These are phyloP conservation scores for Nitzschia sp. DNA, from an alignment of 108 stramenopile species.

Conservation along the genomic window DNA sequence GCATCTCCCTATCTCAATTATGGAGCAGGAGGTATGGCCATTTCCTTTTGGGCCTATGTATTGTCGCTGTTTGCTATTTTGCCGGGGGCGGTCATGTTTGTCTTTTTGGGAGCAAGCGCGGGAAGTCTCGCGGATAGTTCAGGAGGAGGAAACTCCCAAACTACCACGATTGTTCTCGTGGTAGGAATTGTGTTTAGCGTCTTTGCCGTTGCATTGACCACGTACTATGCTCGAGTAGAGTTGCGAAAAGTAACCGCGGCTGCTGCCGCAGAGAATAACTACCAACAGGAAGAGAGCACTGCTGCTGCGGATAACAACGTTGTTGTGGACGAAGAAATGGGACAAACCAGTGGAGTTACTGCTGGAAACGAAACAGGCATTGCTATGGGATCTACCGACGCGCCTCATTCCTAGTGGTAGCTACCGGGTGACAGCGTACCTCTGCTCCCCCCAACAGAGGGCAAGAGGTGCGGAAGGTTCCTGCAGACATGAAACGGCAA, in stretches of 20 bases:
- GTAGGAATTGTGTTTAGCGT: slow-evolving; percentile 63
- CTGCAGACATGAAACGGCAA: too few species aligned
- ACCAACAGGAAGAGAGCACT: neutral
- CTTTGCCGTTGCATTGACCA: slow-evolving; percentile 57
- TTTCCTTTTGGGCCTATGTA: slow-evolving; percentile 47
- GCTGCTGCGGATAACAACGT: too few species aligned
- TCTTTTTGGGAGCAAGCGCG: slow-evolving; percentile 77
- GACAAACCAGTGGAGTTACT: too few species aligned
- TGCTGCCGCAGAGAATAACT: neutral
- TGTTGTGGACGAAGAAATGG: too few species aligned
- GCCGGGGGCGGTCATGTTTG: slow-evolving; percentile 75
- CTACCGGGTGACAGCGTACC: too few species aligned
- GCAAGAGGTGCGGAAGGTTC: too few species aligned
- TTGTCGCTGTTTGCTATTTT: slow-evolving; percentile 62
- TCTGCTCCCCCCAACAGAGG: too few species aligned
- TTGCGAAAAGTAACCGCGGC: slow-evolving; percentile 52
- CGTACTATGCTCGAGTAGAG: slow-evolving; percentile 73
- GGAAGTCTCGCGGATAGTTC: slow-evolving; percentile 54
- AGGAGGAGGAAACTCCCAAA: slow-evolving; percentile 26
- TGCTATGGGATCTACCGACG: too few species aligned
- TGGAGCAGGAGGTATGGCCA: slow-evolving; percentile 47
- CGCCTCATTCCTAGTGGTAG: too few species aligned
- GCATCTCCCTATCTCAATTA: slow-evolving; percentile 64
- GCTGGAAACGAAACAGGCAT: too few species aligned
- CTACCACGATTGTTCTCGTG: slow-evolving; percentile 43